Evolutionary conservation across 2,329 filamentous ascomycete species (phyloP).

Genomic region (Fusarium piperis): DNA sequence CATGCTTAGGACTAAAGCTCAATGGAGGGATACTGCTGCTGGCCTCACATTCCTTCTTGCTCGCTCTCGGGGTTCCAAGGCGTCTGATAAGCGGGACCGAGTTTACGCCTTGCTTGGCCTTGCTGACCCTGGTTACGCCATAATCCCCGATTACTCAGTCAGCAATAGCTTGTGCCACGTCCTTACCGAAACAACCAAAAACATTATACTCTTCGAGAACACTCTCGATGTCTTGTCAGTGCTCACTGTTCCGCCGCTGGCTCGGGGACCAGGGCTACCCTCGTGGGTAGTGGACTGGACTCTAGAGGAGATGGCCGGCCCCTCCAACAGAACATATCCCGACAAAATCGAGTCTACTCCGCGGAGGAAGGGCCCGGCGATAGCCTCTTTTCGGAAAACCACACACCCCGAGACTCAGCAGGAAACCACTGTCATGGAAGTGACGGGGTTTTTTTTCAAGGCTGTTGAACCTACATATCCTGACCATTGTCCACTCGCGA

Average conservation of each 20-base stretch:
- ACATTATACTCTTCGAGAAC: background rate
- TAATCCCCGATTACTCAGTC: background rate
- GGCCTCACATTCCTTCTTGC: too few relatives aligned
- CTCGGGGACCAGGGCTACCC: background rate
- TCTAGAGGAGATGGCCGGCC: too few relatives aligned
- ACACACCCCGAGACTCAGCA: background rate
- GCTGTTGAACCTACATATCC: too few relatives aligned
- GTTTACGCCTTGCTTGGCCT: slow-evolving; percentile 6
- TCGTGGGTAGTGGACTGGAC: slow-evolving; percentile 12
- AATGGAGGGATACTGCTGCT: too few relatives aligned
- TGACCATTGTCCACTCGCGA: too few relatives aligned
- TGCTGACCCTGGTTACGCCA: background rate
- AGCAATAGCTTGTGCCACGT: background rate
- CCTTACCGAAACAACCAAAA: background rate
- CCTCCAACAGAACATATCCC: too few relatives aligned
- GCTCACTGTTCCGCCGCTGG: rapidly evolving
- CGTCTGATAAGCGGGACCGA: background rate
- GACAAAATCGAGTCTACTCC: background rate
- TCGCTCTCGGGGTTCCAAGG: rapidly evolving
- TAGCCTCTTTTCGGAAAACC: background rate
- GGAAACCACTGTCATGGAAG: background rate
- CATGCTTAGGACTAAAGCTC: too few relatives aligned
- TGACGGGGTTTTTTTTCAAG: background rate
- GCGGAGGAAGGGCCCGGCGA: background rate
- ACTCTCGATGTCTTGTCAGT: background rate